Percentiles rank a stretch among this genome's conserved stretches.
Evolutionary conservation across 192 early-diverging fungal genomes (phyloP).

Genomic region (Linnemannia zychae): DNA sequence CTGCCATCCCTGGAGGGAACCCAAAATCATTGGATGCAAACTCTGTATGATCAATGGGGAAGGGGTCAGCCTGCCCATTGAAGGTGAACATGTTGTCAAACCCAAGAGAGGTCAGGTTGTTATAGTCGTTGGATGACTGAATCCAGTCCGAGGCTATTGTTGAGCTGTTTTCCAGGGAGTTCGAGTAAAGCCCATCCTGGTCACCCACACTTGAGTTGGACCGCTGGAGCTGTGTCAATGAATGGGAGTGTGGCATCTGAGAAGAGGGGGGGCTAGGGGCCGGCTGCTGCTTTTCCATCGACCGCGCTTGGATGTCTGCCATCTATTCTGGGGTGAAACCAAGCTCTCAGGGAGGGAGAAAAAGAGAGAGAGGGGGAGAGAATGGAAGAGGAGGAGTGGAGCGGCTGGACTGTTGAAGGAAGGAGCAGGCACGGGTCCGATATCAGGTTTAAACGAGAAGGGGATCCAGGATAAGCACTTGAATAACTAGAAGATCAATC

Average conservation of each 20-base stretch:
- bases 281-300: constrained; percentile 35
- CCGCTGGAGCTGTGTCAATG: constrained; percentile 25
- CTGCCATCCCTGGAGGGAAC: constrained; percentile 38
- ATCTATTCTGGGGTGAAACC: constrained; percentile 19
- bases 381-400: neutral
- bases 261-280: constrained; percentile 26
- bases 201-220: constrained; percentile 16
- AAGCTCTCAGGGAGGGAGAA: neutral
- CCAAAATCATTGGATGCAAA: constrained; percentile 52
- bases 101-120: constrained; percentile 46
- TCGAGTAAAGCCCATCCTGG: constrained; percentile 24
- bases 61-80: constrained; percentile 38
- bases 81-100: constrained; percentile 53
- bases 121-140: constrained; percentile 32
- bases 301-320: constrained; percentile 39
- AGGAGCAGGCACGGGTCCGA: neutral
- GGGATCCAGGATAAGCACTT: neutral
- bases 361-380: neutral
- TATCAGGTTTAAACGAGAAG: neutral
- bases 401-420: neutral
- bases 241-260: constrained; percentile 32
- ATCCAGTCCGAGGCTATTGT: constrained; percentile 41
- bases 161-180: constrained; percentile 20
- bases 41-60: constrained; percentile 51
- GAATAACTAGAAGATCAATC: constrained; percentile 6